Evolutionary conservation across 306 rosid species (phyloP).

Genomic region (Sophora flavescens): DNA sequence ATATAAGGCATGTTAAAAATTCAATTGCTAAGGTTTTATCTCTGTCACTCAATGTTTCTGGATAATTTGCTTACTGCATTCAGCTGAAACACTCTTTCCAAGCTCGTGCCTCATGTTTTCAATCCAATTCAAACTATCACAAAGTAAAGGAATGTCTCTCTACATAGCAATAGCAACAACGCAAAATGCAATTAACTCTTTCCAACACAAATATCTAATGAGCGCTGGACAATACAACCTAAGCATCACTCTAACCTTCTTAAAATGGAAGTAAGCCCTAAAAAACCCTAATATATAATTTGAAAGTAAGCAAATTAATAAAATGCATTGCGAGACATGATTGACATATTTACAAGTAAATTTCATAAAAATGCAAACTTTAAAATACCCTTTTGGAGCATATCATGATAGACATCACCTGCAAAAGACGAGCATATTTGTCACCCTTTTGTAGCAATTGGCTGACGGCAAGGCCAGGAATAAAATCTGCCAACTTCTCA

Average conservation of each 20-base stretch:
- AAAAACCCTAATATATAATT: background rate
- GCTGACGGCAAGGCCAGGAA: constrained; percentile 83
- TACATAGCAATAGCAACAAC: constrained; percentile 27
- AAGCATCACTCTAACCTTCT: constrained; percentile 23
- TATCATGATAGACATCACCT: constrained; percentile 47
- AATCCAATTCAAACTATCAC: background rate
- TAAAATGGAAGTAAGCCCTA: constrained; percentile 2
- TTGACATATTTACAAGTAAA: background rate
- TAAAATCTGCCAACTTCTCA: constrained; percentile 79
- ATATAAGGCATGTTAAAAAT: background rate
- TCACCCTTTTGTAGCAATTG: constrained; percentile 61
- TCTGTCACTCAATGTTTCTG: background rate
- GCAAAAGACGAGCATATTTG: constrained; percentile 75
- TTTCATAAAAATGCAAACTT: constrained; percentile 28
- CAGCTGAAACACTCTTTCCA: background rate
- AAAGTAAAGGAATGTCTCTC: constrained; percentile 1
- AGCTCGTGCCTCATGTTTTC: background rate
- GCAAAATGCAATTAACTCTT: background rate
- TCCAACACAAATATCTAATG: constrained; percentile 6
- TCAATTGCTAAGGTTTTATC: background rate
- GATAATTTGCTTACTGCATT: background rate
- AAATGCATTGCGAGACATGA: background rate
- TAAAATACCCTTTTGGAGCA: constrained; percentile 3
- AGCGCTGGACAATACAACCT: background rate
- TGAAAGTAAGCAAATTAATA: background rate